A percentile compares a stretch with the other conserved stretches of the same genome.
These are phyloP conservation scores for Prillingera fragicola DNA, from an alignment of 1,284 basidiomycete genomes.

Conservation along the genomic window DNA sequence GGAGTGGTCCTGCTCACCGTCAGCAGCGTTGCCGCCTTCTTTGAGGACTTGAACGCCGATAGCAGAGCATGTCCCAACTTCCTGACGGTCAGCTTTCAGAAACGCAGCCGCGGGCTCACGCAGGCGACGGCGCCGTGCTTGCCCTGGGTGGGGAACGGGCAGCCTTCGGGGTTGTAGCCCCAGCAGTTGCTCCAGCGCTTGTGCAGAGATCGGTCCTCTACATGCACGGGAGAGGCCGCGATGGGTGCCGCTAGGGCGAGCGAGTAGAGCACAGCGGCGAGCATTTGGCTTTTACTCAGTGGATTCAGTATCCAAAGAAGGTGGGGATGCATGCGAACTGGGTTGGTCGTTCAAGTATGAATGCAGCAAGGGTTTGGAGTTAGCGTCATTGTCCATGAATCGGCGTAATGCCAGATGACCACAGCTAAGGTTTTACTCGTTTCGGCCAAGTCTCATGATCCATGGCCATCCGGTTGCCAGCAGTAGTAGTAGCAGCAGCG, in stretches of 20 bases:
- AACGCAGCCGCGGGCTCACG: constrained; percentile 4
- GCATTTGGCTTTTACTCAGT: too few relatives aligned
- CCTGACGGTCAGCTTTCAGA: constrained; percentile 10
- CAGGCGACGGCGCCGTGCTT: constrained; percentile 24
- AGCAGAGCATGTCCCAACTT: constrained; percentile 47
- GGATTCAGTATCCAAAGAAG: too few relatives aligned
- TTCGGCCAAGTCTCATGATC: too few relatives aligned
- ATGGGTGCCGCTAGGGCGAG: constrained; percentile 1
- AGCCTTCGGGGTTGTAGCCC: constrained; percentile 22
- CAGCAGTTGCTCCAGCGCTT: constrained; percentile 22
- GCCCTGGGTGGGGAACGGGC: constrained; percentile 21
- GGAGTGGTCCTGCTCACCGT: constrained; percentile 24
- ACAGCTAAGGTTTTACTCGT: too few relatives aligned
- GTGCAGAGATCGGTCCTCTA: neutral
- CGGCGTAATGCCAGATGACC: too few relatives aligned
- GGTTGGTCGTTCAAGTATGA: too few relatives aligned
- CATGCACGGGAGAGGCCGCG: neutral
- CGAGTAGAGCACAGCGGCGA: neutral
- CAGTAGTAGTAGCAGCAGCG: too few relatives aligned
- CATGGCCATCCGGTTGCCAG: too few relatives aligned
- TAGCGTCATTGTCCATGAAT: too few relatives aligned
- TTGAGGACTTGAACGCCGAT: constrained; percentile 44
- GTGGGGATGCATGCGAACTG: too few relatives aligned
- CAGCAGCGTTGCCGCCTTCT: constrained; percentile 47
- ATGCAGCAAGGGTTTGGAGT: too few relatives aligned